phyloP scores from a whole-genome alignment of 2,329 filamentous ascomycete species.

The Saccharata proteae region DNA sequence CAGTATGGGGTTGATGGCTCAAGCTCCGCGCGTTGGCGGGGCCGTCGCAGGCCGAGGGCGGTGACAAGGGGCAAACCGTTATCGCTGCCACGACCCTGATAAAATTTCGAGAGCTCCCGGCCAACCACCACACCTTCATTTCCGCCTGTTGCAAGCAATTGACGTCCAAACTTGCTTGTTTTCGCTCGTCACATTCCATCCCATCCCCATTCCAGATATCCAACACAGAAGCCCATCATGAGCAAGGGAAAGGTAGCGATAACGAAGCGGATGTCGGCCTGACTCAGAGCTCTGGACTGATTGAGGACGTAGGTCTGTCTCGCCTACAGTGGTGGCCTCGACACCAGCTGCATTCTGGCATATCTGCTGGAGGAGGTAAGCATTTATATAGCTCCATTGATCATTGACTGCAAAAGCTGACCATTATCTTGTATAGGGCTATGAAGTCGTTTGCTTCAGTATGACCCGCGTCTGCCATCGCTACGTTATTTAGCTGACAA shows the following conservation, averaged over 20 bases:
- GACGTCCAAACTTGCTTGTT: constrained; percentile 1
- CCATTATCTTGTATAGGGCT: constrained; percentile 40
- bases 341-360: constrained; percentile 45
- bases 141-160: constrained; percentile 5
- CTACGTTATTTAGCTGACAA: constrained; percentile 3
- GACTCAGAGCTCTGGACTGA: constrained; percentile 8
- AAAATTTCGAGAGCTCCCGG: constrained; percentile 8
- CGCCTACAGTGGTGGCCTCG: constrained; percentile 36
- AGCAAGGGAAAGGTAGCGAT: constrained; percentile 8
- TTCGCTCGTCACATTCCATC: neutral
- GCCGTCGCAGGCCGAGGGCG: no score
- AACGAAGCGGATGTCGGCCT: constrained; percentile 1
- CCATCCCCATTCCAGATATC: neutral
- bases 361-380: constrained; percentile 19
- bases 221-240: constrained; percentile 1
- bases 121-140: constrained; percentile 2
- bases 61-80: no score
- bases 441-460: constrained; percentile 51
- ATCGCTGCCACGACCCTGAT: constrained; percentile 1
- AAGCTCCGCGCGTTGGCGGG: no score
- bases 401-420: constrained; percentile 20
- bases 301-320: constrained; percentile 7
- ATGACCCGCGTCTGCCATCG: constrained; percentile 33
- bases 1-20: no score
- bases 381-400: constrained; percentile 11